Conservation (phyloP, 2,329 filamentous ascomycete genomes). For the Mycosphaerella sp. region DNA sequence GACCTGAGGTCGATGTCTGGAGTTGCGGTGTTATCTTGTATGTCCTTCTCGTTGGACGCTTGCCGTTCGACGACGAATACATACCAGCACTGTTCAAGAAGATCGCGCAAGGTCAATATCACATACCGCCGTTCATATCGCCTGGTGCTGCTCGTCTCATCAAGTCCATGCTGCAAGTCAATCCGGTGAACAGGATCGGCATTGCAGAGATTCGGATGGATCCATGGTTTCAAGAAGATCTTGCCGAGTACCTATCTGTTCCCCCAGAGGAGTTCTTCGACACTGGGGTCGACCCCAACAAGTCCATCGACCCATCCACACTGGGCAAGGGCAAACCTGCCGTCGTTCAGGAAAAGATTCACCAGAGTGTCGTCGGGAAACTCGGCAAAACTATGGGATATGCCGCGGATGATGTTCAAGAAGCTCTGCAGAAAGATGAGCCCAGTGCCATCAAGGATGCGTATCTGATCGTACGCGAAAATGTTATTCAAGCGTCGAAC, state of each 20-base stretch:
- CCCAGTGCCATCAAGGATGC: conserved; percentile 98
- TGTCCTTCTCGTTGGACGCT: conserved; percentile 57
- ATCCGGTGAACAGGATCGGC: conserved; percentile 87
- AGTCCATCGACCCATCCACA: conserved; percentile 75
- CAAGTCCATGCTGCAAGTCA: conserved; percentile 89
- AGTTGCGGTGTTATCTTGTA: conserved; percentile 67
- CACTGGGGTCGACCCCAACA: conserved; percentile 88
- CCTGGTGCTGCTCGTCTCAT: conserved; percentile 75
- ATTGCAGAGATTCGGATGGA: conserved; percentile 90
- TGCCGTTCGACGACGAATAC: conserved; percentile 98
- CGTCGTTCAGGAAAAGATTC: conserved; percentile 79
- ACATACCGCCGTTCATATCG: conserved; percentile 85
- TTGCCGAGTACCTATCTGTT: conserved; percentile 79
- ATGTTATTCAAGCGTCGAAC: conserved; percentile 92
- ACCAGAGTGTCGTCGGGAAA: conserved; percentile 88
- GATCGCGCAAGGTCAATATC: conserved; percentile 90
- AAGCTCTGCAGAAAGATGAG: conserved; percentile 84
- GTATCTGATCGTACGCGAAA: conserved; percentile 95
- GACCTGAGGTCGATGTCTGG: conserved; percentile 98
- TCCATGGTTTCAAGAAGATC: conserved; percentile 84
- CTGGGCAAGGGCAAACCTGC: conserved; percentile 73
- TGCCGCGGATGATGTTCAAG: conserved; percentile 87
- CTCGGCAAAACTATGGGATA: conserved; percentile 98
- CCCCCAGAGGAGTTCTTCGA: conserved; percentile 89
- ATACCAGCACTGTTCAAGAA: conserved; percentile 97